Base-by-base conservation (phyloP, 352 stramenopile genomes). In the Phytophthora quininea region DNA sequence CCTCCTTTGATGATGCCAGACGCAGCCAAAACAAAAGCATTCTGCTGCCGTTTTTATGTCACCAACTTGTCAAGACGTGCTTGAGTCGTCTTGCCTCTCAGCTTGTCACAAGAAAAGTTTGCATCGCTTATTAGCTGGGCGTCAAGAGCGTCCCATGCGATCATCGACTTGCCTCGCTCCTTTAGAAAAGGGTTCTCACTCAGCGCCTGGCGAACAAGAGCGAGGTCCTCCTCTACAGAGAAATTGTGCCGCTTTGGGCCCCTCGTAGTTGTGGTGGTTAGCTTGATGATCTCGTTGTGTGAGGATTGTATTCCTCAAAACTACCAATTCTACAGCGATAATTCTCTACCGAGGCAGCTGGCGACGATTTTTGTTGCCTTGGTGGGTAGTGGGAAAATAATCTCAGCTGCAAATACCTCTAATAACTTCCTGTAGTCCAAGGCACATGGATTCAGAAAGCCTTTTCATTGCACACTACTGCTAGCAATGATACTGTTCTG, bases 21-120 rank as follows among this genome's bases (percentile, higher is more conserved):
- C 19, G 38, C 58, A 43, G 14, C 31, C 49, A 66, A 48, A 54
- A 42, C 29, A 24, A 11, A 11, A 54, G 40, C 40, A 14, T 54
- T 66, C 48, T 58, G 31, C 11, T 53, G 11, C 11, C 30, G 38
- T 27, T 54, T 54, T 24, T 53, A 33, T 38, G 12, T 15, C 37
- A 57, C 29, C 24, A 64, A 43, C 31, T 64, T 58, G 58, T 57
- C 49, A 14, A 56, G 42, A 19, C 47, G 42, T 19, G 58, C 58
- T 54, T 58, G 49, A 42, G 58, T 50, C 31, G 58, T 59, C 37
- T 59, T 55, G 50, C 58, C n/a, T 24, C 49, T 52, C n/a, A 64
- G n/a, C 37, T 50, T 64, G 33, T 64, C 27, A 33, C 40, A 19
- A 9, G 50, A 54, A 30, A 59, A 50, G 40, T 14, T 59, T 30